These are phyloP conservation scores for Arthroderma sp. DNA, from an alignment of 2,329 filamentous ascomycete species.

Conservation along the genomic window DNA sequence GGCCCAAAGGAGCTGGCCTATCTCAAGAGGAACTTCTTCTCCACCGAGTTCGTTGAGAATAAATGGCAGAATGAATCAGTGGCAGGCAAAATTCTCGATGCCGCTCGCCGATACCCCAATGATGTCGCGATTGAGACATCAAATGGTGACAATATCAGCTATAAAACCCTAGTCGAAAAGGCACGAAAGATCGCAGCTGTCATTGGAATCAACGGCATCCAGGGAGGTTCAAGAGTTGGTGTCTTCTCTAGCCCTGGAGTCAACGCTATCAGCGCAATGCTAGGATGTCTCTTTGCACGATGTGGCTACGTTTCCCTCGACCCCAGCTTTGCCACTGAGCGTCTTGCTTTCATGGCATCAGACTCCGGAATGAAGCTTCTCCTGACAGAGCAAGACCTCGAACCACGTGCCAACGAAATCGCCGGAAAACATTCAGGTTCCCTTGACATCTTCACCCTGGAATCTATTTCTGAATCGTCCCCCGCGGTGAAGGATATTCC, in stretches of 20 bases:
- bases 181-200: conserved; percentile 10
- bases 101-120: conserved; percentile 9
- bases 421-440: not conserved
- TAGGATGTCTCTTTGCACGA: conserved; percentile 7
- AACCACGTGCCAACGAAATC: conserved; percentile 6
- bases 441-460: not conserved
- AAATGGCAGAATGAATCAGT: conserved; percentile 11
- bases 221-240: conserved; percentile 9
- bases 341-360: conserved; percentile 12
- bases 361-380: conserved; percentile 11
- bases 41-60: conserved; percentile 8
- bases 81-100: conserved; percentile 9
- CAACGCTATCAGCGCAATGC: conserved; percentile 13
- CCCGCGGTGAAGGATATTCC: conserved; percentile 1
- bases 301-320: conserved; percentile 12
- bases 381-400: conserved; percentile 7
- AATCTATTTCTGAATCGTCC: not conserved
- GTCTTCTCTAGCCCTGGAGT: conserved; percentile 13
- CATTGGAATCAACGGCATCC: conserved; percentile 5
- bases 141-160: conserved; percentile 12
- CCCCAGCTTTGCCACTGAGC: conserved; percentile 13
- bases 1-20: conserved; percentile 14
- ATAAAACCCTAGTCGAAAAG: conserved; percentile 9
- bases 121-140: conserved; percentile 13
- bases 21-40: conserved; percentile 12